Evolutionary conservation across 208 protist genomes (phyloP).

Genomic region (Trypanosoma congolense): DNA sequence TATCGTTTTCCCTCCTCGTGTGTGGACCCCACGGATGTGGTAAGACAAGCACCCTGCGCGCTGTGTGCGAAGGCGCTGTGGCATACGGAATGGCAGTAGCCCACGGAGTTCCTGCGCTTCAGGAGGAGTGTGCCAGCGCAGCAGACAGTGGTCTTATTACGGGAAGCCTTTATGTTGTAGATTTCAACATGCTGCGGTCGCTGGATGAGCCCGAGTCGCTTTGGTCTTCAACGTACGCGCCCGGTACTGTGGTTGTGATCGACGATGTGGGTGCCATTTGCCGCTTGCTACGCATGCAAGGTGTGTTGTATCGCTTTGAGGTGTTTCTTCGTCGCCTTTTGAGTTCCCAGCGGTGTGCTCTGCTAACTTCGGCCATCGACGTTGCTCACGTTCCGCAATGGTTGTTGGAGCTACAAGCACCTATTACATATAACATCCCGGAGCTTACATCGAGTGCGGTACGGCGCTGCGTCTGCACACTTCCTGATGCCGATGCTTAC

Average conservation of each 20-base stretch:
- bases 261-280: conserved; percentile 57
- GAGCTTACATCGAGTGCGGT: conserved; percentile 27
- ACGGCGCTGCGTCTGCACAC: conserved; percentile 18
- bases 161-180: conserved; percentile 8
- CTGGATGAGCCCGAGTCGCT: conserved; percentile 2
- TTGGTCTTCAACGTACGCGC: conserved; percentile 3
- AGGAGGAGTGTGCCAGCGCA: not conserved
- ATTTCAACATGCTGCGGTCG: conserved; percentile 23
- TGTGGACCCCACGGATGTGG: conserved; percentile 25
- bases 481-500: conserved; percentile 10
- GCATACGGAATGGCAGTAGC: conserved; percentile 11
- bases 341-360: conserved; percentile 30
- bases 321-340: conserved; percentile 24
- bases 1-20: conserved; percentile 26
- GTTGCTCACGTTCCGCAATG: conserved; percentile 28
- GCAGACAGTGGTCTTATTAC: conserved; percentile 1
- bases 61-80: conserved; percentile 11
- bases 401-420: conserved; percentile 24
- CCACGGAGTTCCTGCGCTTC: conserved; percentile 2
- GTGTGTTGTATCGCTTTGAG: conserved; percentile 22
- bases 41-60: conserved; percentile 21
- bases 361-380: conserved; percentile 42
- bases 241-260: conserved; percentile 44
- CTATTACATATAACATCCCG: conserved; percentile 27
- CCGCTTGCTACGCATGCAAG: conserved; percentile 33